These are phyloP conservation scores for Hypoxylon sp. DNA, from an alignment of 2,329 filamentous ascomycete species.

Conservation along the genomic window DNA sequence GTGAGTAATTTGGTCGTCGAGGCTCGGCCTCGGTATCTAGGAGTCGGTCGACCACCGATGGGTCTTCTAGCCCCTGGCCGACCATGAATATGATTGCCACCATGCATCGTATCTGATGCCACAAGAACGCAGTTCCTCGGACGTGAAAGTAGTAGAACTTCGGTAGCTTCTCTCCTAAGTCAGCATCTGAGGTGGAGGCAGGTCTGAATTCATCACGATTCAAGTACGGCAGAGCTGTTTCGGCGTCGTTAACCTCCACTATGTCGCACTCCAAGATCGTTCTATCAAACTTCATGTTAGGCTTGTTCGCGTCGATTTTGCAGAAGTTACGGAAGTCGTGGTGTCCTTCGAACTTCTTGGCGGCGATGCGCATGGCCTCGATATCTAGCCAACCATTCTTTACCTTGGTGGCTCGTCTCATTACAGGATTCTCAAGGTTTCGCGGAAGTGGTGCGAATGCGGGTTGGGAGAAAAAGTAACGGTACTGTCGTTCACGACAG, in stretches of 20 bases:
- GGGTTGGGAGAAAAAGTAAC: conserved; percentile 98
- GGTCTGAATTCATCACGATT: conserved; percentile 60
- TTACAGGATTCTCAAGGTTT: conserved; percentile 61
- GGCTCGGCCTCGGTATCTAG: conserved; percentile 80
- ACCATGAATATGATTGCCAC: conserved; percentile 92
- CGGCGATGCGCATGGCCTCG: conserved; percentile 85
- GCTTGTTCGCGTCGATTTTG: conserved; percentile 91
- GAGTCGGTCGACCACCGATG: conserved; percentile 78
- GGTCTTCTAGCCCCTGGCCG: conserved; percentile 86
- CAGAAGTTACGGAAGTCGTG: conserved; percentile 99
- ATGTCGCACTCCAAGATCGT: conserved; percentile 86
- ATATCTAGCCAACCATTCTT: conserved; percentile 88
- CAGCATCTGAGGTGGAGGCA: conserved; percentile 39
- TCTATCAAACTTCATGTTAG: conserved; percentile 85
- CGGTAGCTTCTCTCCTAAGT: conserved; percentile 54
- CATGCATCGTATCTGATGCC: conserved; percentile 98
- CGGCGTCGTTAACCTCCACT: conserved; percentile 72
- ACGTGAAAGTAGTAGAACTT: conserved; percentile 91
- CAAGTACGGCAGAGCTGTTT: conserved; percentile 69
- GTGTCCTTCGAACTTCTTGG: conserved; percentile 81
- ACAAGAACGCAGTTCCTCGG: conserved; percentile 91
- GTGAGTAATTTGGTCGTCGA: conserved; percentile 85
- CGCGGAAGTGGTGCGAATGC: conserved; percentile 79
- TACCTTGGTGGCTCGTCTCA: conserved; percentile 42
- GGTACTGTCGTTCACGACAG: conserved; percentile 90